Conservation (phyloP, 2,329 filamentous ascomycete genomes). For the Fusarium sp. region DNA sequence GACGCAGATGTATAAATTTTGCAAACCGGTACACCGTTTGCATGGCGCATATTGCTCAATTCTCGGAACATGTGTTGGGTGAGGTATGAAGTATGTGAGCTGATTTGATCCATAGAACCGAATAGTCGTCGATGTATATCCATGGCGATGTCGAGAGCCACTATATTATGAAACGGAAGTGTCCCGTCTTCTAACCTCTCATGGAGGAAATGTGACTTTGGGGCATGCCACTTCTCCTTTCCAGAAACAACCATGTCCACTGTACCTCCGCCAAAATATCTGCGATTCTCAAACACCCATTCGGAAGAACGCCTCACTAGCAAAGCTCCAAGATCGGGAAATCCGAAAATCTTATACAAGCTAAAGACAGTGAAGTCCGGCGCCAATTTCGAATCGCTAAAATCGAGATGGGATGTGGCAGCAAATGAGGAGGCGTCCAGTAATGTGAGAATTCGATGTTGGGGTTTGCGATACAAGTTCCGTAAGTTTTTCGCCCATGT, state of each 20-base stretch:
- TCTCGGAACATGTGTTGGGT: constrained; percentile 67
- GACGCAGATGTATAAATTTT: constrained; percentile 66
- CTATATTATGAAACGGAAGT: constrained; percentile 87
- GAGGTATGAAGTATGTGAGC: constrained; percentile 77
- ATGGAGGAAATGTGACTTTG: constrained; percentile 78
- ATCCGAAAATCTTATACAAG: constrained; percentile 98
- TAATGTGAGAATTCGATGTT: constrained; percentile 69
- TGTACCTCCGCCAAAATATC: constrained; percentile 94
- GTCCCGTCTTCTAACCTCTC: constrained; percentile 92
- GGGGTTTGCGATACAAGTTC: constrained; percentile 24
- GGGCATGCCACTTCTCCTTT: constrained; percentile 85
- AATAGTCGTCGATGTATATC: constrained; percentile 76
- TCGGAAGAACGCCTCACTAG: constrained; percentile 81
- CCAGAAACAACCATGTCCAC: constrained; percentile 87
- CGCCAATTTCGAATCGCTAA: constrained; percentile 69
- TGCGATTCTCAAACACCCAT: constrained; percentile 71
- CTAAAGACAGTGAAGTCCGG: constrained; percentile 91
- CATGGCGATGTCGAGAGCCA: constrained; percentile 82
- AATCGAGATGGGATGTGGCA: constrained; percentile 80
- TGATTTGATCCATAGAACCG: constrained; percentile 75
- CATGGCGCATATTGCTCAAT: constrained; percentile 72
- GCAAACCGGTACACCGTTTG: constrained; percentile 75
- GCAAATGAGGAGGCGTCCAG: constrained; percentile 87
- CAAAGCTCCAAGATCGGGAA: constrained; percentile 88
- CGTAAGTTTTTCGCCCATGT: constrained; percentile 71